These are phyloP conservation scores for Alternaria solani DNA, from an alignment of 2,329 filamentous ascomycete species.

Conservation along the genomic window DNA sequence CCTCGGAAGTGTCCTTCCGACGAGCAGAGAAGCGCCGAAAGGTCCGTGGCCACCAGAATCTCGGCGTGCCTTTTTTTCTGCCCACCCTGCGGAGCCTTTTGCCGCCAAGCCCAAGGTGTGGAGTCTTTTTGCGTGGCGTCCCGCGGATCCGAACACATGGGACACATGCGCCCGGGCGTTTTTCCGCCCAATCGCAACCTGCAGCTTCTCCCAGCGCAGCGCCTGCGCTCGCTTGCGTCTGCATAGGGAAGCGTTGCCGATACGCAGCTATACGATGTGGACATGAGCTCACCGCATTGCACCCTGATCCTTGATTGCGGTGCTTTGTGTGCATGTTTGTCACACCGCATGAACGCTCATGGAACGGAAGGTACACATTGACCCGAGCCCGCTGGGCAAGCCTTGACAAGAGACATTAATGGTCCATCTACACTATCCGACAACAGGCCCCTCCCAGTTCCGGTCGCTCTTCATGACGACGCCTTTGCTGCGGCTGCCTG, in stretches of 20 bases:
- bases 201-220: background rate
- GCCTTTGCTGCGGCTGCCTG: constrained; percentile 38
- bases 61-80: constrained; percentile 14
- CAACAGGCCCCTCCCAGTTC: constrained; percentile 2
- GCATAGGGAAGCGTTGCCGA: constrained; percentile 11
- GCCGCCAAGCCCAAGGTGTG: constrained; percentile 11
- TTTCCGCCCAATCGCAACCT: constrained; percentile 15
- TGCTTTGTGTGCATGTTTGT: constrained; percentile 13
- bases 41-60: constrained; percentile 14
- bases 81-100: constrained; percentile 1
- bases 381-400: background rate
- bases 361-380: constrained; percentile 1
- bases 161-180: constrained; percentile 15
- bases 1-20: background rate
- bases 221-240: constrained; percentile 4
- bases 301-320: constrained; percentile 7
- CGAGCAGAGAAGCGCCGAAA: constrained; percentile 6
- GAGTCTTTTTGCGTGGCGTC: constrained; percentile 16
- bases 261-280: constrained; percentile 6
- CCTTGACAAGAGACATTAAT: constrained; percentile 9
- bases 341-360: constrained; percentile 19
- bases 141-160: constrained; percentile 21
- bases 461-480: constrained; percentile 3
- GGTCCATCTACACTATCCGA: constrained; percentile 2
- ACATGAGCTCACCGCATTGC: constrained; percentile 16